phyloP scores from a whole-genome alignment of 2,329 filamentous ascomycete species.

The Pyrenophora teres region DNA sequence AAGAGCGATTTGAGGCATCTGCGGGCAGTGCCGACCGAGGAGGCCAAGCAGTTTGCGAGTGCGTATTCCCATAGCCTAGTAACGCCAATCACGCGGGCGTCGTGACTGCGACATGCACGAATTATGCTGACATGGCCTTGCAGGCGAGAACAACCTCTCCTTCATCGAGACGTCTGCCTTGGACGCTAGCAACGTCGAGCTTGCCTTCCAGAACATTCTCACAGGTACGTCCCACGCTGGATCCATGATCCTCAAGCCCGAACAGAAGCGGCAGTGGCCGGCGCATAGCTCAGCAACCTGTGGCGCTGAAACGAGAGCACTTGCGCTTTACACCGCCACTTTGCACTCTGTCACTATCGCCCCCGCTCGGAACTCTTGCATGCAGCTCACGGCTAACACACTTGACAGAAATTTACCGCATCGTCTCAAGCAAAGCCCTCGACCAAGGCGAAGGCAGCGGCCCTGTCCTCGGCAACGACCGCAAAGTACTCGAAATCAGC shows the following conservation, averaged over 20 bases:
- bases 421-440: conserved; percentile 96
- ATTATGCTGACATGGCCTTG: conserved; percentile 2
- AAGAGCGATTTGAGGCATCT: conserved; percentile 99
- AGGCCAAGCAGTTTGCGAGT: conserved; percentile 98
- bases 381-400: conserved; percentile 9
- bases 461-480: conserved; percentile 73
- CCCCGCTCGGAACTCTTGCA: background rate
- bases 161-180: conserved; percentile 99
- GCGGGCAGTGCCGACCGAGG: conserved; percentile 93
- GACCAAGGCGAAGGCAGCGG: conserved; percentile 84
- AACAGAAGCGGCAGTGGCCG: background rate
- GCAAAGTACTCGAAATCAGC: conserved; percentile 81
- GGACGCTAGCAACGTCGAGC: conserved; percentile 98
- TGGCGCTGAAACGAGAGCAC: background rate
- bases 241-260: background rate
- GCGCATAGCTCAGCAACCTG: background rate
- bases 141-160: conserved; percentile 95
- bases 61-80: conserved; percentile 38
- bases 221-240: conserved; percentile 72
- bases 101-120: conserved; percentile 56
- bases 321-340: conserved; percentile 18
- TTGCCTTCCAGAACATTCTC: conserved; percentile 99
- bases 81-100: no score
- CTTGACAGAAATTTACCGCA: conserved; percentile 90
- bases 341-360: background rate